Evolutionary conservation across 768 basidiomycete species (phyloP), one percentile per base, ranked within the genome.

Genomic region (Boletus subcaerulescens): DNA sequence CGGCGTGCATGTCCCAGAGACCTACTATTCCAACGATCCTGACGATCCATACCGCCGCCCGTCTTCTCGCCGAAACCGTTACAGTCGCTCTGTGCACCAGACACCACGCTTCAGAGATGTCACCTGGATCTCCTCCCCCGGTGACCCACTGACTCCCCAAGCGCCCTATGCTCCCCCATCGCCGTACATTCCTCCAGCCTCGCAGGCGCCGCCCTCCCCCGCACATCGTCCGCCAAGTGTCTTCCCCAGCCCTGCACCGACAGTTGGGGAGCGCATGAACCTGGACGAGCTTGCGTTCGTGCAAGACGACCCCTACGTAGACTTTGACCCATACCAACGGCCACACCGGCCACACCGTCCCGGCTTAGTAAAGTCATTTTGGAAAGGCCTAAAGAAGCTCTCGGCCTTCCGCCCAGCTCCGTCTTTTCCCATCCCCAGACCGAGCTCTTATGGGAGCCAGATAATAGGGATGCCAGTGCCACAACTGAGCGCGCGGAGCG

Each of bases 381-480:
- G 76, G 50, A 61, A 63, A 1, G 70, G 72, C 5, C 50, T 77
- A 9, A 73, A 67, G 57, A 71, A 67, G 48, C 58, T 66, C 22
- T 61, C 67, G 44, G 60, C 60, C 38, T 55, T 63, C 53, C 41
- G 52, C 15, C 51, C 39, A 20, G 11, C 49, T n/a, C 57, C 52
- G 24, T 45, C 56, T 52, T 53, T 48, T 10, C 41, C 32, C 40
- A 10, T 48, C n/a, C 35, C 50, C 2, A 36, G 49, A 31, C 8
- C 38, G 5, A 40, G 47, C 11, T 52, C 53, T 7, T 52, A 55
- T 31, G 50, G 9, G 17, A 38, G 35, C 26, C 46, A 45, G 46
- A 60, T 44, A 13, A n/a, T 46, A 45, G 48, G 39, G 42, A 35
- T 52, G 49, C 61, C 57, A 7, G 36, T 8, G 3, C 57, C 58